Evolutionary conservation across 164 flowering plant genomes (phyloP).

Genomic region (Buxus sempervirens): DNA sequence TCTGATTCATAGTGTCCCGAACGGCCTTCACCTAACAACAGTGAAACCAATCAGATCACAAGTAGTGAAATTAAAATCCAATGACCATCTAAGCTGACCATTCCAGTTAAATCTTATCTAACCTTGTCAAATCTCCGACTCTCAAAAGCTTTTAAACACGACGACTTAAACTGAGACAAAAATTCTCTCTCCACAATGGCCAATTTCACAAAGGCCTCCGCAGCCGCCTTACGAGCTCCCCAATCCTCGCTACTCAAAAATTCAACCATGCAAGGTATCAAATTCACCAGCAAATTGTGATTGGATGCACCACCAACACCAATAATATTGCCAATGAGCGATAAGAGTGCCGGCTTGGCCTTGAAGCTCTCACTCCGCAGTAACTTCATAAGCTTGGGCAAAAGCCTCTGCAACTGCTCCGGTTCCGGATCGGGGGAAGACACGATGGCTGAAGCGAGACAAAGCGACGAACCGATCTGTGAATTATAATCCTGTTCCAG

Average conservation of each 20-base stretch:
- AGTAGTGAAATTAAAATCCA: background rate
- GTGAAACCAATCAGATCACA: background rate
- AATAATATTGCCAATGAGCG: conserved; percentile 59
- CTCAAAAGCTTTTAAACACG: conserved; percentile 58
- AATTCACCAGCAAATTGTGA: conserved; percentile 30
- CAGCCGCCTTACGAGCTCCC: conserved; percentile 82
- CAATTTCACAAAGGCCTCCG: conserved; percentile 63
- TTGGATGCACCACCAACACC: conserved; percentile 42
- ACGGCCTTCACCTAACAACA: conserved; percentile 66
- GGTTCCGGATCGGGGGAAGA: conserved; percentile 56
- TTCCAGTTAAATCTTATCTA: background rate
- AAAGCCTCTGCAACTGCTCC: conserved; percentile 39
- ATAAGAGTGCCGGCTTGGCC: conserved; percentile 66
- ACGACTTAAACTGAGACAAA: conserved; percentile 47
- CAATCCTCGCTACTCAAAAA: conserved; percentile 77
- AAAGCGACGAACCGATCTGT: conserved; percentile 75
- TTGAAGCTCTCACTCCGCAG: conserved; percentile 55
- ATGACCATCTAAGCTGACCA: background rate
- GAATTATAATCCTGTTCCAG: conserved; percentile 66
- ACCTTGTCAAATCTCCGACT: conserved; percentile 81
- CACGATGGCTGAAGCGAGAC: conserved; percentile 69
- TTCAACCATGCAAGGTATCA: conserved; percentile 53
- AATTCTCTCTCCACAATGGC: conserved; percentile 60
- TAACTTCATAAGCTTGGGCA: conserved; percentile 64
- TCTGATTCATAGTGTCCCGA: conserved; percentile 69